Base-by-base conservation (phyloP, 2,329 filamentous ascomycete species). In the Colletotrichum sp. region DNA sequence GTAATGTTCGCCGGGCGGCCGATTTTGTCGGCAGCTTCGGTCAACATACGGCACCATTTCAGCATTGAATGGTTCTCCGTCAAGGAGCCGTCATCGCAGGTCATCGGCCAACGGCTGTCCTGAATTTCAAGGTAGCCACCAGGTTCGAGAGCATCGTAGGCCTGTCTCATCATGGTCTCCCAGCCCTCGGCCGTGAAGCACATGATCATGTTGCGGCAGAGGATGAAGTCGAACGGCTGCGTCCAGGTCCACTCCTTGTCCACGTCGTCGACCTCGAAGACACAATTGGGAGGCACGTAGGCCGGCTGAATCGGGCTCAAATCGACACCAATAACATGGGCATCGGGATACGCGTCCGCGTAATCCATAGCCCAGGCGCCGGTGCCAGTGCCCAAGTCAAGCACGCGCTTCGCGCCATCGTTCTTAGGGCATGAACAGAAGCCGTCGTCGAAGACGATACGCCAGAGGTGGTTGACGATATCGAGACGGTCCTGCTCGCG, bases 391-490 rank as follows among this genome's bases (percentile, higher is more conserved):
- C 72, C 72, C 0, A 75, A 1, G 7, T 75, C 72, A n/a, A 75
- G 44, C 6, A 80, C 80, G 6, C 80, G 76, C 3, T 78, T 79
- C 6, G 79, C 78, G 32, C 77, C 76, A 24, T 64, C 24, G 13
- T 57, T 72, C 18, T 77, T 69, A 0, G 85, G 85, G 6, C 78
- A 79, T 0, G 80, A 36, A 28, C 77, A 82, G 0, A 85, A 78
- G 32, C 81, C 81, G 9, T 80, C 80, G 2, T 81, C 80, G 16
- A 84, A 78, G 0, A 83, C 85, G 6, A 86, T 75, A 0, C 68
- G 32, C 55, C 82, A 84, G 0, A 85, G 74, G 34, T 85, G 81
- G 70, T 86, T 84, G 77, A 85, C 81, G 0, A 86, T 76, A 69
- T 86, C 83, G 18, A 70, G 44, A 8, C 60, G 60, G 4, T 60